Percentiles rank a stretch among this genome's conserved stretches.
These are phyloP conservation scores for Heterobasidion irregulare DNA, from an alignment of 1,284 basidiomycete genomes.

Conservation along the genomic window DNA sequence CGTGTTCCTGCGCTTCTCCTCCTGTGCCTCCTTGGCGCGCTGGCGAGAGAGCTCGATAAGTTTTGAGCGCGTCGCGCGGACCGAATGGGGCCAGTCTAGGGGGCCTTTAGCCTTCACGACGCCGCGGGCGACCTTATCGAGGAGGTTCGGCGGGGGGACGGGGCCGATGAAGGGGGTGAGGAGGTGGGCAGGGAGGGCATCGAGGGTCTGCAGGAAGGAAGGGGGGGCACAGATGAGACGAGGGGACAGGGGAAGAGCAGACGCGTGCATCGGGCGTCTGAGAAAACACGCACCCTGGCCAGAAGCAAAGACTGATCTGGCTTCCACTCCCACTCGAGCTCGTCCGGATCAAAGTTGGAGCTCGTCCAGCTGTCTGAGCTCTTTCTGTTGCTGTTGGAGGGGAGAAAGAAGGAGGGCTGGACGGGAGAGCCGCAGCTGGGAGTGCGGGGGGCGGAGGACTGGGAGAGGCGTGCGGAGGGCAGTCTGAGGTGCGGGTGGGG, in stretches of 20 bases:
- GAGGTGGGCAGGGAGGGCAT: slow-evolving; percentile 72
- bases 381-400: slow-evolving; percentile 48
- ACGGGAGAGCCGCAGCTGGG: slow-evolving; percentile 26
- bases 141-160: slow-evolving; percentile 71
- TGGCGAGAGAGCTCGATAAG: slow-evolving; percentile 63
- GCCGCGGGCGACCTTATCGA: slow-evolving; percentile 75
- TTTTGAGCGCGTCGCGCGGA: slow-evolving; percentile 71
- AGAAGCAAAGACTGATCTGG: slow-evolving; percentile 61
- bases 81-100: slow-evolving; percentile 70
- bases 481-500: slow-evolving; percentile 25
- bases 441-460: slow-evolving; percentile 22
- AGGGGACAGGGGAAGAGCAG: slow-evolving; percentile 1
- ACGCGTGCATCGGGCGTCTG: slow-evolving; percentile 6
- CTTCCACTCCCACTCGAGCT: slow-evolving; percentile 64
- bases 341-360: slow-evolving; percentile 58
- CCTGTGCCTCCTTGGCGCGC: slow-evolving; percentile 46
- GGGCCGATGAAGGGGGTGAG: slow-evolving; percentile 75
- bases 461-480: slow-evolving; percentile 21
- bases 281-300: slow-evolving; percentile 41
- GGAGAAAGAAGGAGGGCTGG: slow-evolving; percentile 34
- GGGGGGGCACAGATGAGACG: neutral
- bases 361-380: slow-evolving; percentile 79
- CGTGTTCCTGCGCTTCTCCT: slow-evolving; percentile 26
- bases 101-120: slow-evolving; percentile 63
- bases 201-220: slow-evolving; percentile 48